These are phyloP conservation scores for Myxozyma melibiosi DNA, from an alignment of 805 yeast species.

Conservation along the genomic window DNA sequence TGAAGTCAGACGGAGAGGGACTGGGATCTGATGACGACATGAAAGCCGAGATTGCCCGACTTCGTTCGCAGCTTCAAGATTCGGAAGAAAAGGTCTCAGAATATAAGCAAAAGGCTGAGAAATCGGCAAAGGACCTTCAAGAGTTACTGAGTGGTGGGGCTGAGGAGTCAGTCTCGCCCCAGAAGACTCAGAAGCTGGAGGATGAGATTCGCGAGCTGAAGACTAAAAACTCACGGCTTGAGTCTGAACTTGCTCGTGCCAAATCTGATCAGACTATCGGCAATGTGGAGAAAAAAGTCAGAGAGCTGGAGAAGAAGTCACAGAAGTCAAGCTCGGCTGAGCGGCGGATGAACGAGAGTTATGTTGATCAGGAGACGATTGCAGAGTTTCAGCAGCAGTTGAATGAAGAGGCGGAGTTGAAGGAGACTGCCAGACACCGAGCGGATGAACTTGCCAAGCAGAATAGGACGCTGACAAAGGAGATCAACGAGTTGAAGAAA, in stretches of 20 bases:
- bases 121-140: slow-evolving; percentile 6
- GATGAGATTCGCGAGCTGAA: slow-evolving; percentile 1
- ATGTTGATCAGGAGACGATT: neutral
- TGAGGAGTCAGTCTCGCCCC: neutral
- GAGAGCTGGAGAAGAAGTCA: neutral
- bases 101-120: slow-evolving; percentile 6
- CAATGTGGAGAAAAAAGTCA: neutral
- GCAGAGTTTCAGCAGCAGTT: slow-evolving; percentile 8
- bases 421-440: slow-evolving; percentile 17
- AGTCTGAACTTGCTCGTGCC: neutral
- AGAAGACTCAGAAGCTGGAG: neutral
- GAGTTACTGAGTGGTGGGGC: neutral
- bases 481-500: slow-evolving; percentile 5
- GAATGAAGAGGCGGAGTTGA: slow-evolving; percentile 22
- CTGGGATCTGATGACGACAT: neutral
- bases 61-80: neutral
- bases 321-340: neutral
- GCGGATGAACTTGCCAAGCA: slow-evolving; percentile 22
- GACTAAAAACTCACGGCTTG: slow-evolving; percentile 7
- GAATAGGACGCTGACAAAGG: slow-evolving; percentile 9
- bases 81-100: neutral
- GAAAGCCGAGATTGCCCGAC: neutral
- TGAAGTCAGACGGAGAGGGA: slow-evolving; percentile 1
- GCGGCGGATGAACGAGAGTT: neutral
- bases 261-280: neutral